Evolutionary conservation across 2,329 filamentous ascomycete species (phyloP).

Genomic region (Colletotrichum sojae): DNA sequence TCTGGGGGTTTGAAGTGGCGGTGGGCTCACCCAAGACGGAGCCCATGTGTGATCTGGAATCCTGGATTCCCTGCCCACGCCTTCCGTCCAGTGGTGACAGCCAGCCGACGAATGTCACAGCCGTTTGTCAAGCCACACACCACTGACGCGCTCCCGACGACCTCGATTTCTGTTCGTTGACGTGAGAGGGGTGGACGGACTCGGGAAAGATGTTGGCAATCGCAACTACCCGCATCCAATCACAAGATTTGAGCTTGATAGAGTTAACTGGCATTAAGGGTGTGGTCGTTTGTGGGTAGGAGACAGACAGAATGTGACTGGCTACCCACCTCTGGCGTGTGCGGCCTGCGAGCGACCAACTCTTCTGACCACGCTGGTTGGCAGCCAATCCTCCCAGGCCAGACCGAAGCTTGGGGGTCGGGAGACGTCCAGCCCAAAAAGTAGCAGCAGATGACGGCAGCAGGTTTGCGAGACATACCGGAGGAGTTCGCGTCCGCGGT

Average conservation of each 20-base stretch:
- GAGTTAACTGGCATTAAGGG: constrained; percentile 28
- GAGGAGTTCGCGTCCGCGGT: constrained; percentile 28
- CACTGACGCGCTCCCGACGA: background rate
- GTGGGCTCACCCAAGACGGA: constrained; percentile 22
- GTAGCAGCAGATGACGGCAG: constrained; percentile 28
- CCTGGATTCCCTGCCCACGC: background rate
- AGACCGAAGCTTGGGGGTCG: constrained; percentile 13
- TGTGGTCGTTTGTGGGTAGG: constrained; percentile 15
- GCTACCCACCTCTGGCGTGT: background rate
- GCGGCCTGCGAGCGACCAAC: background rate
- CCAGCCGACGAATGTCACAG: background rate
- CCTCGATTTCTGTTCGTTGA: background rate
- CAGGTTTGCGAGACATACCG: constrained; percentile 20
- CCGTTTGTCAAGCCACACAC: constrained; percentile 3
- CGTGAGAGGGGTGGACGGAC: background rate
- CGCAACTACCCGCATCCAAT: constrained; percentile 17
- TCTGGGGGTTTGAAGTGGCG: constrained; percentile 23
- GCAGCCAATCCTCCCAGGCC: background rate
- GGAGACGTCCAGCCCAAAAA: constrained; percentile 4
- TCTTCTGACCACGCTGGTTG: constrained; percentile 5
- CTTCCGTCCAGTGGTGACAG: too few species aligned
- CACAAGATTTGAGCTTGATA: constrained; percentile 9
- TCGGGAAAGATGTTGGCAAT: constrained; percentile 28
- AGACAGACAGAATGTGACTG: background rate
- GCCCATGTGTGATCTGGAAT: background rate